These are phyloP conservation scores for Coniella vitis DNA, from an alignment of 2,329 filamentous ascomycete species.

Conservation along the genomic window DNA sequence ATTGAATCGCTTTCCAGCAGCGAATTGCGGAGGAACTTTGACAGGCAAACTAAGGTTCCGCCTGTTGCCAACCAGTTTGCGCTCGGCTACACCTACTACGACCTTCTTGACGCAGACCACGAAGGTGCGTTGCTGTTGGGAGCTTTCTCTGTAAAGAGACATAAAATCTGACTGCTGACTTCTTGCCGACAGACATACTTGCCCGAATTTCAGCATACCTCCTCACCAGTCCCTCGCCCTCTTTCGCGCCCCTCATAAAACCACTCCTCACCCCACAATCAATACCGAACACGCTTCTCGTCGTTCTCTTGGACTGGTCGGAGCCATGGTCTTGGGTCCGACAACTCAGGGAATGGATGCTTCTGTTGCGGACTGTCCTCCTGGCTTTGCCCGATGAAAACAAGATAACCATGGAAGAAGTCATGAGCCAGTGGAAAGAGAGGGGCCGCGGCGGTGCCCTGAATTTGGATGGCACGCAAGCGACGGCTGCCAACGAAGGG, in stretches of 20 bases:
- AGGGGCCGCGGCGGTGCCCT: constrained; percentile 59
- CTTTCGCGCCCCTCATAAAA: constrained; percentile 75
- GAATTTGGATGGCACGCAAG: constrained; percentile 55
- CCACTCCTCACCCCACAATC: constrained; percentile 79
- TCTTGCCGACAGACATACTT: constrained; percentile 63
- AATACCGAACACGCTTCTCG: constrained; percentile 78
- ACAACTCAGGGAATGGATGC: constrained; percentile 83
- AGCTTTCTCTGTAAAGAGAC: neutral
- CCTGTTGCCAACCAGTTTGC: constrained; percentile 90
- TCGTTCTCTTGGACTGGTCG: constrained; percentile 92
- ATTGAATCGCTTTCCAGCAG: constrained; percentile 56
- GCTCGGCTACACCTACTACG: constrained; percentile 89
- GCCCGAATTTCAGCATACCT: constrained; percentile 86
- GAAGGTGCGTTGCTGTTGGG: constrained; percentile 63
- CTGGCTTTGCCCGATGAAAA: constrained; percentile 67
- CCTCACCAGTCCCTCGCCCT: constrained; percentile 74
- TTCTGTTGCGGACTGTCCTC: constrained; percentile 71
- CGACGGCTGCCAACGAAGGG: constrained; percentile 53
- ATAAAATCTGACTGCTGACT: constrained; percentile 14
- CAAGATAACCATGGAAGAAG: constrained; percentile 79
- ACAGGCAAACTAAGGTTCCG: constrained; percentile 54
- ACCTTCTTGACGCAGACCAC: constrained; percentile 88
- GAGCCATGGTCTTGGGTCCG: constrained; percentile 90
- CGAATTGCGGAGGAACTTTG: constrained; percentile 46
- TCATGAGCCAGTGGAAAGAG: constrained; percentile 74